These are phyloP conservation scores for Gossypioides kirkii DNA, from an alignment of 345 rosid species.

Conservation along the genomic window DNA sequence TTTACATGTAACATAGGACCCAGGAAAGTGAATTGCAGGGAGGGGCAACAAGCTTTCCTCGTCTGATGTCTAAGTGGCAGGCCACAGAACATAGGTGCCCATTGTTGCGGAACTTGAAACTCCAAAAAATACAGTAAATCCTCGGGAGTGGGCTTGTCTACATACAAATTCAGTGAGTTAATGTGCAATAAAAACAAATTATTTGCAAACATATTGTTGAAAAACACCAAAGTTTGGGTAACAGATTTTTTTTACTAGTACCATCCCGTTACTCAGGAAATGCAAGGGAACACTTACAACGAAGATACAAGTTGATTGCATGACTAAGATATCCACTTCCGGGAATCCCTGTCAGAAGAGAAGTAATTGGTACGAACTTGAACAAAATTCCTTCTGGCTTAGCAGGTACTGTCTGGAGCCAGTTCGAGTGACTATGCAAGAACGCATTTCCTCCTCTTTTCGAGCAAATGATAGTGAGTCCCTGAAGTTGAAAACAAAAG, in stretches of 20 bases:
- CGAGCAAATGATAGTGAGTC: constrained; percentile 50
- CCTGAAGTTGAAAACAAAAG: constrained; percentile 31
- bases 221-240: no score
- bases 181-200: not conserved
- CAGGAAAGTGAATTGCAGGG: not conserved
- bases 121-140: not conserved
- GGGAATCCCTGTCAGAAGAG: constrained; percentile 60
- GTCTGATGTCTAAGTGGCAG: constrained; percentile 3
- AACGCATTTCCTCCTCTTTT: constrained; percentile 12
- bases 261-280: not conserved
- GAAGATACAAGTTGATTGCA: constrained; percentile 64
- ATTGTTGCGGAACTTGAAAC: not conserved
- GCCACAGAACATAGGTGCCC: not conserved
- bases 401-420: constrained; percentile 69
- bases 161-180: not conserved
- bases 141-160: not conserved
- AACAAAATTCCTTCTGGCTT: constrained; percentile 63
- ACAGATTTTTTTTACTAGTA: no score
- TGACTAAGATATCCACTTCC: constrained; percentile 78
- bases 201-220: no score
- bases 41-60: not conserved
- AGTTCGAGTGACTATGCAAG: constrained; percentile 48
- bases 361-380: constrained; percentile 65
- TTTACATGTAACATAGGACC: not conserved
- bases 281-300: constrained; percentile 44